Base-by-base conservation (phyloP, 371 early-diverging fungal genomes). In the Rhizopus arrhizus region DNA sequence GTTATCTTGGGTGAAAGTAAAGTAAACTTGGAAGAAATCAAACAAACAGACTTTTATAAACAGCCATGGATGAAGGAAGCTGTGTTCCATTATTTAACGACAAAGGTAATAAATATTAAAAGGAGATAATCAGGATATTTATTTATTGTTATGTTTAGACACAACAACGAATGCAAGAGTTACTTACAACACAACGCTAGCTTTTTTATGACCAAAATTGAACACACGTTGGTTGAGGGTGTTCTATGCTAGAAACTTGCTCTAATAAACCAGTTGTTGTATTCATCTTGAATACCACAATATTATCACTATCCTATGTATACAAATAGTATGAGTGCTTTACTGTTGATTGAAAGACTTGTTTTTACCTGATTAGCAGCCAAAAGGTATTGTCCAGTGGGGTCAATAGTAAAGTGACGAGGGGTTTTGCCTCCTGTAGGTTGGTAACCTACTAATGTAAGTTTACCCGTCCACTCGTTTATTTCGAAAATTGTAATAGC, bases 1-100 rank as follows among this genome's bases (percentile, higher is more conserved):
- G 87, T 88, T 50, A 88, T 95, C 16, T 66, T 96, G 57, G 96
- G 95, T 35, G 95, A 94, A 67, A 85, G 81, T 22, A 86, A 89
- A 40, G 84, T 91, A 33, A 94, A 92, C 66, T 62, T 87, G 64
- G 97, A 96, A 67, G 92, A 93, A 52, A 85, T 85, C 56, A 78
- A 93, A 59, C 80, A 86, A 34, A 73, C 89, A 3, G 91, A 89
- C 38, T 92, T 95, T 69, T 96, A 89, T 72, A 85, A 90, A 53
- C 87, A 94, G 66, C 83, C 86, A 41, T 92, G 91, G 91, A 91
- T 92, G 46, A 84, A 89, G 53, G 97, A 96, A 70, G 95, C 95
- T 4, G 87, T 95, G 2, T 92, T 94, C 77, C 92, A 95, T 63
- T 92, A 91, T 67, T 72, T 91, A 50, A 82, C 87, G 3, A 80